Evolutionary conservation across 306 rosid species (phyloP), one percentile per base, ranked within the genome.

Genomic region (Sphenostylis stenocarpa): DNA sequence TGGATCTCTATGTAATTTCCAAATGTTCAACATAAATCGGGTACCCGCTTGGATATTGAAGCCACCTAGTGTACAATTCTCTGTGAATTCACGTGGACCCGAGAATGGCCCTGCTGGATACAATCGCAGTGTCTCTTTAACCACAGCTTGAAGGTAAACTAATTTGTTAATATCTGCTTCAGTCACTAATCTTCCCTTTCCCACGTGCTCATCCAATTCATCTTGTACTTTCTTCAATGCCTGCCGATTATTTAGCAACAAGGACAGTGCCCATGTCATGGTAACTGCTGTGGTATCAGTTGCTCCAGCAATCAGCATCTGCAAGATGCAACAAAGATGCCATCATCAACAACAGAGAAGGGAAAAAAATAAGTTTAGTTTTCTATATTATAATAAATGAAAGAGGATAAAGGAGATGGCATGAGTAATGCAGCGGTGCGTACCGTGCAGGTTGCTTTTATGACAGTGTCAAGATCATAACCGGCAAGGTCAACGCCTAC

Each of bases 371-470:
- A 26, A 26, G 1, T 26, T 26, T 1, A 26, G 1, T 36, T 36
- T 36, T 36, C 1, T 7, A 8, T 36, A 7, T 7, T 36, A 36
- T 36, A 36, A 34, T 7, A 6, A 36, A 36, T 8, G 41, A 36
- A 36, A 36, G 41, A 36, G 41, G 12, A 36, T 3, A 36, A 36
- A 36, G 11, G 3, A 8, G 11, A 36, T 36, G 11, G 12, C 7
- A 8, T 36, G 3, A 3, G 8, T 36, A 10, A 10, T 0, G 12
- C 0, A 9, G 15, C 3, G 60, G 0, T 20, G 6, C 48, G 0
- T 90, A 84, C 95, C 92, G 83, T 2, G 49, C 80, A 75, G 2
- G 90, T 88, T 19, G 89, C 85, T 85, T 86, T 90, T 76, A 1
- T 74, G 41, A 90, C 72, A 4, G 85, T 77, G 23, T 87, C 85